phyloP scores from a whole-genome alignment of 1,284 basidiomycete genomes.

The Sanguinoderma infundibulare region DNA sequence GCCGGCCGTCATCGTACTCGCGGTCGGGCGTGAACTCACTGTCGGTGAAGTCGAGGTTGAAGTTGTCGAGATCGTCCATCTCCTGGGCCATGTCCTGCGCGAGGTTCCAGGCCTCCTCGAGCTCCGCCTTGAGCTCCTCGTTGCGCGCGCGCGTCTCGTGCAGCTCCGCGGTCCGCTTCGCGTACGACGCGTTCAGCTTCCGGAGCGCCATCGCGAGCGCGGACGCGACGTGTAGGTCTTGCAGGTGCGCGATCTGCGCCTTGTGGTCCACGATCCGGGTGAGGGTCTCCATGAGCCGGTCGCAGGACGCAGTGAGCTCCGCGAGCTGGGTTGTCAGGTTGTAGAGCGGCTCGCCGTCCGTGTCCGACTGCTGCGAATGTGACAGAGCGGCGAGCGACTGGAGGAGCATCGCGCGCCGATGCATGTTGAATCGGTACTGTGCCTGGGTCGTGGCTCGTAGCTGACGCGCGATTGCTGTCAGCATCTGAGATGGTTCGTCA shows the following conservation, averaged over 20 bases:
- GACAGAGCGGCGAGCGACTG: constrained; percentile 55
- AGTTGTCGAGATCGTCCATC: constrained; percentile 56
- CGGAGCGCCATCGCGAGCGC: constrained; percentile 76
- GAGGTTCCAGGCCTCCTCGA: constrained; percentile 81
- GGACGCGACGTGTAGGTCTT: constrained; percentile 70
- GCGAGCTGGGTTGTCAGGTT: constrained; percentile 61
- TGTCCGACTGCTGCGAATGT: constrained; percentile 25
- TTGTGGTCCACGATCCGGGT: constrained; percentile 63
- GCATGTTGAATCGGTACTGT: constrained; percentile 69
- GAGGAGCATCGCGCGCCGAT: constrained; percentile 72
- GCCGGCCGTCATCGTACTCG: neutral
- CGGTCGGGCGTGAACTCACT: constrained; percentile 33
- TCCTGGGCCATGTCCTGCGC: constrained; percentile 74
- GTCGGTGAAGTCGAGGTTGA: constrained; percentile 34
- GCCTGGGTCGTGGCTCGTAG: constrained; percentile 51
- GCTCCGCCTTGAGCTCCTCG: constrained; percentile 62
- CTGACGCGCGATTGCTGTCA: constrained; percentile 7
- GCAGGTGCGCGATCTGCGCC: constrained; percentile 59
- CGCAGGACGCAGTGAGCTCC: constrained; percentile 60
- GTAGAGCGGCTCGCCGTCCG: constrained; percentile 32
- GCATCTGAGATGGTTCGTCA: neutral
- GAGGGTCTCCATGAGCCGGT: constrained; percentile 60
- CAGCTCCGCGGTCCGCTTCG: constrained; percentile 63
- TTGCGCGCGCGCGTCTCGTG: constrained; percentile 50
- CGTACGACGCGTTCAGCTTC: constrained; percentile 77